Evolutionary conservation across 2,329 filamentous ascomycete species (phyloP).

Genomic region (Ophiostoma montium): DNA sequence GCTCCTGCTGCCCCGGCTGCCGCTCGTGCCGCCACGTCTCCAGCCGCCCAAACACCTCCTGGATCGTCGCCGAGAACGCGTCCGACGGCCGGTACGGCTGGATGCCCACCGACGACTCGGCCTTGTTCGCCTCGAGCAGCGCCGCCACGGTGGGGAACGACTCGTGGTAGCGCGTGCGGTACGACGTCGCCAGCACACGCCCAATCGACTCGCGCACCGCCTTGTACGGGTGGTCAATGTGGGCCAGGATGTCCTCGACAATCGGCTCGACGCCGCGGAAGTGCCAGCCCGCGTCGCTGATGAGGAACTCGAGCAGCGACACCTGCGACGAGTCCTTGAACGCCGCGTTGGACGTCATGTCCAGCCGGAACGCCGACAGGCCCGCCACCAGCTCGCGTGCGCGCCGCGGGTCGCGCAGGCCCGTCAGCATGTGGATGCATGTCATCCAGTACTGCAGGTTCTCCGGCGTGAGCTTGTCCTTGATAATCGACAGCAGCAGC

Average conservation of each 20-base stretch:
- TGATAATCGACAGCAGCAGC: conserved; percentile 70
- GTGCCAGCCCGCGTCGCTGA: conserved; percentile 87
- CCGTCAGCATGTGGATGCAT: conserved; percentile 77
- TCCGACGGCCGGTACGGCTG: conserved; percentile 67
- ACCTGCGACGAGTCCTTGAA: conserved; percentile 99
- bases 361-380: conserved; percentile 72
- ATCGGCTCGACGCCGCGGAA: conserved; percentile 85
- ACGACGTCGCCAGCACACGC: conserved; percentile 73
- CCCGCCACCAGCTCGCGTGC: conserved; percentile 75
- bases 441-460: conserved; percentile 92
- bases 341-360: conserved; percentile 89
- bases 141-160: conserved; percentile 69
- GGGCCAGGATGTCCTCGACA: conserved; percentile 71
- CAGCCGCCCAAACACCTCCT: conserved; percentile 61
- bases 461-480: conserved; percentile 86
- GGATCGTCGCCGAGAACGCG: conserved; percentile 60
- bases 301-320: conserved; percentile 73
- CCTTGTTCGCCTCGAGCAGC: conserved; percentile 66
- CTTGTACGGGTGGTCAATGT: conserved; percentile 96
- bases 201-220: conserved; percentile 92
- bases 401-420: conserved; percentile 78
- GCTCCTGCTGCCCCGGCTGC: conserved; percentile 76
- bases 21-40: conserved; percentile 81
- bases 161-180: conserved; percentile 85
- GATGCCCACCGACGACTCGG: conserved; percentile 66